These are phyloP conservation scores for Solanum pinnatisectum DNA, from an alignment of 257 asterid species.

Conservation along the genomic window DNA sequence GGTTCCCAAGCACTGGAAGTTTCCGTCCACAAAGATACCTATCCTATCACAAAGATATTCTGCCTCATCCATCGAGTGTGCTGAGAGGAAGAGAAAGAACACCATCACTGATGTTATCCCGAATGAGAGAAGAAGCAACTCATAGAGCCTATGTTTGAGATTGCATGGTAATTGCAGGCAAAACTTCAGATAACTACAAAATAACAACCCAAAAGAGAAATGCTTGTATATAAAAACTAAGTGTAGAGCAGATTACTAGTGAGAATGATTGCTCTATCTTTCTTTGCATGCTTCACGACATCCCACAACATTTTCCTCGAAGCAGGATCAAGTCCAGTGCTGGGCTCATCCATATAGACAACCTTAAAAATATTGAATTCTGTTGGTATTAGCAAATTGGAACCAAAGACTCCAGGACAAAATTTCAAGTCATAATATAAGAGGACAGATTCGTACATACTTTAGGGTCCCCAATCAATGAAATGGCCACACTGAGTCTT, in stretches of 20 bases:
- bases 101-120: neutral
- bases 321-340: constrained; percentile 24
- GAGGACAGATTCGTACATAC: neutral
- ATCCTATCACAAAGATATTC: constrained; percentile 16
- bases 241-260: constrained; percentile 2
- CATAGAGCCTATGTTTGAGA: neutral
- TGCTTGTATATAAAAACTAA: neutral
- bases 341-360: constrained; percentile 21
- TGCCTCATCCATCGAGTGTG: constrained; percentile 22
- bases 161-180: neutral
- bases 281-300: constrained; percentile 11
- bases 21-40: constrained; percentile 14
- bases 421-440: neutral
- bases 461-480: constrained; percentile 34
- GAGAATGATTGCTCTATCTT: constrained; percentile 10
- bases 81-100: constrained; percentile 5
- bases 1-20: constrained; percentile 13
- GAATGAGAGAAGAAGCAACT: neutral
- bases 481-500: constrained; percentile 31
- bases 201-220: neutral
- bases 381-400: neutral
- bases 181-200: neutral
- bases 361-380: neutral
- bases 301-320: constrained; percentile 15
- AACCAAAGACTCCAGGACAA: neutral